These are phyloP conservation scores for Ambrosia trifida DNA, from an alignment of 129 eudicot genomes.

Conservation along the genomic window DNA sequence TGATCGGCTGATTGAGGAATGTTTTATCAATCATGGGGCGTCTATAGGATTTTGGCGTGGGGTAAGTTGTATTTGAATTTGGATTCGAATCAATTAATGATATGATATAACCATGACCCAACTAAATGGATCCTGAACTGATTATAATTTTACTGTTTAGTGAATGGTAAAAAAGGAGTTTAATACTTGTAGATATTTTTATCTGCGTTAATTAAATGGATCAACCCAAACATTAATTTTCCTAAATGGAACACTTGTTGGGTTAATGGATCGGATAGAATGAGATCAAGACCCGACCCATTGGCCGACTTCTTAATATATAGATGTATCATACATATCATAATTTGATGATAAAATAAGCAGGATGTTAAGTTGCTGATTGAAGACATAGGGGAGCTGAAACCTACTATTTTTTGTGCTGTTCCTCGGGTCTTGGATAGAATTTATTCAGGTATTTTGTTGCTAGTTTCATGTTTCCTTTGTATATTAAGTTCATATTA, in stretches of 20 bases:
- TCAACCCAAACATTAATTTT: neutral
- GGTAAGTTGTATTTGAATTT: constrained; percentile 57
- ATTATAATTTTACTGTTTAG: neutral
- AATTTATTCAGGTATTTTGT: constrained; percentile 65
- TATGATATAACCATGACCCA: neutral
- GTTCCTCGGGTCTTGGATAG: constrained; percentile 97
- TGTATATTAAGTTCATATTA: constrained; percentile 13
- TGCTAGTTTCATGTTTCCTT: neutral
- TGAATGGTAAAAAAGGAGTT: neutral
- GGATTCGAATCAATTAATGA: neutral
- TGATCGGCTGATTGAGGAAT: constrained; percentile 93
- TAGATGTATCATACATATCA: neutral
- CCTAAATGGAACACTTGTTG: neutral
- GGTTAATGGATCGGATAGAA: neutral
- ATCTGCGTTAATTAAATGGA: neutral
- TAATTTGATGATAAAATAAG: constrained; percentile 15
- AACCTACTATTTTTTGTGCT: constrained; percentile 94
- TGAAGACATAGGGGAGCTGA: constrained; percentile 83
- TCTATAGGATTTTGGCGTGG: constrained; percentile 99
- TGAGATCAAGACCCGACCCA: neutral
- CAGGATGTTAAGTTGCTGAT: constrained; percentile 88
- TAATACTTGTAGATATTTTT: neutral
- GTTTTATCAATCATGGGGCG: constrained; percentile 78
- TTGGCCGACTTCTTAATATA: neutral
- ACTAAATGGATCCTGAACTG: neutral